Conservation (phyloP, 2,329 filamentous ascomycete species). For the Lizonia empirigonia region DNA sequence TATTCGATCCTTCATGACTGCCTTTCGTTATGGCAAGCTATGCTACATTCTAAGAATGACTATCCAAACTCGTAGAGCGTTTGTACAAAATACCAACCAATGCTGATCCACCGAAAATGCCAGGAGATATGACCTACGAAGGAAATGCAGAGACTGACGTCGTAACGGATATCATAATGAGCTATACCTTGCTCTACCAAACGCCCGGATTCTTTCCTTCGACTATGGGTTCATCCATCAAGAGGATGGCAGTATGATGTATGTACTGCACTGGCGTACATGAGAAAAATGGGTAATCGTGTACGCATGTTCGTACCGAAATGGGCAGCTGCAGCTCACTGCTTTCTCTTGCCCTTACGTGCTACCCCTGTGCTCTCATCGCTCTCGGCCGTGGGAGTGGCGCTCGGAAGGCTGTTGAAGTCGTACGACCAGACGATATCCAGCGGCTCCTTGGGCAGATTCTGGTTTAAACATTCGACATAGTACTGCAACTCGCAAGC, state of each 20-base stretch:
- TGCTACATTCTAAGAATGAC: neutral
- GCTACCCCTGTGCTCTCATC: neutral
- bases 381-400: neutral
- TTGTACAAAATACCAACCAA: too few relatives aligned
- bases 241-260: neutral
- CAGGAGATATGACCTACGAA: neutral
- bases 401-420: neutral
- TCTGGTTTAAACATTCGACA: constrained; percentile 19
- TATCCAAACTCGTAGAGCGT: too few relatives aligned
- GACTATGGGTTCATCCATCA: neutral
- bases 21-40: neutral
- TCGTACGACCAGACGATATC: neutral
- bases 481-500: constrained; percentile 14
- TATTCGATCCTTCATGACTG: too few relatives aligned
- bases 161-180: neutral
- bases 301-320: too few relatives aligned
- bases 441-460: constrained; percentile 7
- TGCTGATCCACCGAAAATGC: neutral
- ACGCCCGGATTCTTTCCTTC: neutral
- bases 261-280: too few relatives aligned
- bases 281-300: too few relatives aligned
- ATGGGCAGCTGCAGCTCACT: neutral
- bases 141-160: neutral
- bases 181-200: neutral
- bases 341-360: neutral